phyloP scores from a whole-genome alignment of 768 basidiomycete genomes.

The Lyophyllum decastes region DNA sequence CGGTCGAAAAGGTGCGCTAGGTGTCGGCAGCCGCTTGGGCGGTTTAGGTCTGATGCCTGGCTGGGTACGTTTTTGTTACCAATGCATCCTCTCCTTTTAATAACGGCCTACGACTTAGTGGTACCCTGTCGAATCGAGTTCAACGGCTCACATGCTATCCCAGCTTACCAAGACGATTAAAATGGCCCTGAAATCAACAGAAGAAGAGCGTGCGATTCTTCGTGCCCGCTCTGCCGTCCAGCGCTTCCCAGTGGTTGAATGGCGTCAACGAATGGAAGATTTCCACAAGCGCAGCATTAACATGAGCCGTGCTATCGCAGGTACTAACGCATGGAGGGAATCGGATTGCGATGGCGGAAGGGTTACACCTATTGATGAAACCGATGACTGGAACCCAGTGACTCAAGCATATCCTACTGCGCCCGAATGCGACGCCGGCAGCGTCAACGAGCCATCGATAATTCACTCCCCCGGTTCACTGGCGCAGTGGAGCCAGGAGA shows the following conservation, averaged over 20 bases:
- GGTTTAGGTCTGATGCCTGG: constrained; percentile 97
- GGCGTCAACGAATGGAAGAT: constrained; percentile 95
- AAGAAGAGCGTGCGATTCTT: constrained; percentile 89
- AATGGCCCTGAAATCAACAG: constrained; percentile 86
- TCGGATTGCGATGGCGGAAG: constrained; percentile 61
- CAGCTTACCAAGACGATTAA: constrained; percentile 95
- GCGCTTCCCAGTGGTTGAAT: constrained; percentile 97
- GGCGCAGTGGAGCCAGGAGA: constrained; percentile 63
- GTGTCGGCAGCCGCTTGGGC: constrained; percentile 91
- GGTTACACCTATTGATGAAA: constrained; percentile 56
- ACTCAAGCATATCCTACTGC: constrained; percentile 63
- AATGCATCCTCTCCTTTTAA: background rate
- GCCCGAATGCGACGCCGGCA: constrained; percentile 77
- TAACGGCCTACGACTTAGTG: constrained; percentile 51
- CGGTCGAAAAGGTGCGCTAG: constrained; percentile 93
- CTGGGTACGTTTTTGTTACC: constrained; percentile 64
- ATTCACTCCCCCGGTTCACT: constrained; percentile 54
- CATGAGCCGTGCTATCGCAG: constrained; percentile 68
- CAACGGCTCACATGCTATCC: constrained; percentile 92
- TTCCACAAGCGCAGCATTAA: constrained; percentile 87
- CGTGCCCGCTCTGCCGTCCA: constrained; percentile 93
- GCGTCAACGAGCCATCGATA: constrained; percentile 43
- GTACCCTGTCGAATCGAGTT: constrained; percentile 95
- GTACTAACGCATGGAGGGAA: constrained; percentile 74
- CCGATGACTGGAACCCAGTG: constrained; percentile 81